Evolutionary conservation across 2,329 filamentous ascomycete genomes (phyloP).

Genomic region (Nemania sp.): DNA sequence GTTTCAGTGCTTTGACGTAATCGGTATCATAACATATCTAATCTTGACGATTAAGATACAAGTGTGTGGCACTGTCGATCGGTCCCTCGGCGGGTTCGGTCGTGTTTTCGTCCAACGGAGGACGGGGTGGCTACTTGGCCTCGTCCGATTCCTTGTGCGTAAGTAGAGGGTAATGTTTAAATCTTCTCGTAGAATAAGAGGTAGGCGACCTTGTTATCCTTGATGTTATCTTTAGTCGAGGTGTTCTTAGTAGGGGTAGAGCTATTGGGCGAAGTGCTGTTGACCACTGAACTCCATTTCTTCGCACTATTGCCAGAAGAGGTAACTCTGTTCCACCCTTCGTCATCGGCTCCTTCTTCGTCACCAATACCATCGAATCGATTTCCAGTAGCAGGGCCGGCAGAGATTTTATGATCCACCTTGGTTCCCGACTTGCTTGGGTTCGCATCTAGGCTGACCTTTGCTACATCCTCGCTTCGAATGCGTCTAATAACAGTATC

Average conservation of each 20-base stretch:
- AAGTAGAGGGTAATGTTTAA: conserved; percentile 34
- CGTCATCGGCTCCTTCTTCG: conserved; percentile 67
- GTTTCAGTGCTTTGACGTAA: no score
- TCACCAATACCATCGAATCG: conserved; percentile 73
- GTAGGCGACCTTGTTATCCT: conserved; percentile 97
- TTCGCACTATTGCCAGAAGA: conserved; percentile 65
- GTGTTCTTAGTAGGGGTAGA: conserved; percentile 58
- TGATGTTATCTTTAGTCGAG: conserved; percentile 65
- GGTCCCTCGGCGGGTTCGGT: no score
- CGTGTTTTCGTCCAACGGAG: neutral
- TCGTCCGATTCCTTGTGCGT: neutral
- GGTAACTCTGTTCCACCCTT: conserved; percentile 82
- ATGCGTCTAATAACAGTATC: conserved; percentile 89
- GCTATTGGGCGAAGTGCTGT: conserved; percentile 63
- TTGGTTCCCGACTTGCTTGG: conserved; percentile 62
- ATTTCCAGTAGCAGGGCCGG: conserved; percentile 58
- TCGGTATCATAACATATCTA: neutral
- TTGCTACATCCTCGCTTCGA: conserved; percentile 84
- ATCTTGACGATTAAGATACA: neutral
- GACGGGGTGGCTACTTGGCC: neutral
- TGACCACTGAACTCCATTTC: conserved; percentile 74
- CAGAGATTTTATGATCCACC: conserved; percentile 59
- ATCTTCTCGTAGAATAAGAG: conserved; percentile 92
- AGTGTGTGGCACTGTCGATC: neutral
- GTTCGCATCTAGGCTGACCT: conserved; percentile 80